Evolutionary conservation across 202 grass and related monocot genomes (phyloP), one percentile per base, ranked within the genome.

Genomic region (Brachypodium distachyon): DNA sequence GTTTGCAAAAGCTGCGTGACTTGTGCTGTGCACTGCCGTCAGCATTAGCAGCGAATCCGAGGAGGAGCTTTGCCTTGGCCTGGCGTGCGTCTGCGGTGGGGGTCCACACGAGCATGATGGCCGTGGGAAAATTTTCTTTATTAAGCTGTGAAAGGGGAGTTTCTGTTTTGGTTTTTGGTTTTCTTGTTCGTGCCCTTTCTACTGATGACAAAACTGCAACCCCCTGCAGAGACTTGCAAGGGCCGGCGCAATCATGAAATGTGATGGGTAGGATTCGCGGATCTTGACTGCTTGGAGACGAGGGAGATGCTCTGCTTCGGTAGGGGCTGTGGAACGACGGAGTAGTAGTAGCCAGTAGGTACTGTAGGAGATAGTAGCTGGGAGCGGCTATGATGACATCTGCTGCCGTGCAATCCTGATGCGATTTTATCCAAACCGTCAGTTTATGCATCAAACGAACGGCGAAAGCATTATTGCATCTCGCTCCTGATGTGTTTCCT

Each of bases 21-120:
- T 56, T 33, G 39, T 52, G 76, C 69, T 18, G 69, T 79, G 74
- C 80, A 67, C 60, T 41, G 80, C 73, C 86, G 81, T 88, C 86
- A 84, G 81, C 81, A 62, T 55, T 78, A 73, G 87, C 73, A 75
- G 56, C 81, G 91, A 93, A 87, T 80, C 78, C 87, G 81, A 90
- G 77, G 81, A n/a, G 17, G 55, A 23, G 51, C 25, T 31, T 41
- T 39, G 48, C 18, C 8, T 6, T 0, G n/a, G 19, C 46, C 47
- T 61, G 59, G 85, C 79, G 79, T 87, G 85, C 85, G 82, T 78
- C 73, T 66, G 25, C 2, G 58, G 21, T 25, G 73, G 48, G 64
- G 77, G 74, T 62, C 57, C 74, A 58, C 79, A 33, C 58, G 29
- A 14, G 32, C 52, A 74, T 83, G 59, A 74, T 78, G 61, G 42